Percentiles rank a stretch among this genome's conserved stretches.
Conservation (phyloP, 192 early-diverging fungal genomes). For the Allomyces macrogynus region DNA sequence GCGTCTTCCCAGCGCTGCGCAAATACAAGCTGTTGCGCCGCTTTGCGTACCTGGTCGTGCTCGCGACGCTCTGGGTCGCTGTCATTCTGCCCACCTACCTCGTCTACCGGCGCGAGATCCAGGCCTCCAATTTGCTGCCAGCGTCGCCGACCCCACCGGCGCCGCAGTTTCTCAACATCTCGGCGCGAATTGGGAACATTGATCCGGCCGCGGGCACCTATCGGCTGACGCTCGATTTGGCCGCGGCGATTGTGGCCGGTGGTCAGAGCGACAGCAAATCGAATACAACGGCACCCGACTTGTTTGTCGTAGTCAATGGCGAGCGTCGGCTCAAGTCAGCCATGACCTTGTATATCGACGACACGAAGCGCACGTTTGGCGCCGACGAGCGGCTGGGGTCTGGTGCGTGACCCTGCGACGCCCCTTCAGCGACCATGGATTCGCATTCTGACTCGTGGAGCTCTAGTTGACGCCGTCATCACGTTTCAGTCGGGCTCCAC, state of each 20-base stretch:
- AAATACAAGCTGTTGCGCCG: background rate
- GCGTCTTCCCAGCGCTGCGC: background rate
- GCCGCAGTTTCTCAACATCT: background rate
- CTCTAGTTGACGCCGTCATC: background rate
- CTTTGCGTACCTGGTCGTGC: background rate
- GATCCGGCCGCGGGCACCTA: background rate
- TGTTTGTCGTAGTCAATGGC: background rate
- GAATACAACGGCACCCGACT: background rate
- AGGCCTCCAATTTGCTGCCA: background rate
- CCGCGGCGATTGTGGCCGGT: background rate
- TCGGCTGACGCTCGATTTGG: background rate
- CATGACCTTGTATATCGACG: background rate
- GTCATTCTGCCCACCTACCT: background rate
- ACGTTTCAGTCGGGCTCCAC: background rate
- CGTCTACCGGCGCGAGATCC: background rate
- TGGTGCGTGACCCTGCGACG: too few relatives aligned
- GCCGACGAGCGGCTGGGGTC: background rate
- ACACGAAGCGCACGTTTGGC: background rate
- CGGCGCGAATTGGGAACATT: background rate
- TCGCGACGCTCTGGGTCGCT: background rate
- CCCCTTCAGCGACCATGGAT: too few relatives aligned
- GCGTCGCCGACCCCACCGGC: background rate
- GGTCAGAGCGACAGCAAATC: too few relatives aligned
- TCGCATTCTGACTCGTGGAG: too few relatives aligned
- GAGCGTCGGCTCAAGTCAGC: background rate